Conservation (phyloP, 257 asterid species). For the Asclepias syriaca region DNA sequence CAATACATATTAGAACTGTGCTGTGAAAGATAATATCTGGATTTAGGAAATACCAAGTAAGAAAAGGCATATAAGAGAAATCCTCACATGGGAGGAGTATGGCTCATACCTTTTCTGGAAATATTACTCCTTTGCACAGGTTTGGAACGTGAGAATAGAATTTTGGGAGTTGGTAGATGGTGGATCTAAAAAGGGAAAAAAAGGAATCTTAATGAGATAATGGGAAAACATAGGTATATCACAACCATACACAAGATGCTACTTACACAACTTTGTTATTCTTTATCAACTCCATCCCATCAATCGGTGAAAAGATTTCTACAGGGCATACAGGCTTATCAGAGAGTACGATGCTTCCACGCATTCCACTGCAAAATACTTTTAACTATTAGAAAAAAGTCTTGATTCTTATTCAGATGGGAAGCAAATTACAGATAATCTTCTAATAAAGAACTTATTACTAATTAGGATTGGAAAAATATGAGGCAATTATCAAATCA, state of each 20-base stretch:
- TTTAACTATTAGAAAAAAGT: conserved; percentile 2
- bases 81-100: background rate
- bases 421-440: too few relatives aligned
- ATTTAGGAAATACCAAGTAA: background rate
- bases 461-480: too few relatives aligned
- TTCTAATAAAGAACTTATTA: too few relatives aligned
- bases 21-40: background rate
- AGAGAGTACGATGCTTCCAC: conserved; percentile 44
- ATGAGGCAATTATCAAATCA: too few relatives aligned
- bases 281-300: conserved; percentile 33
- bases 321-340: conserved; percentile 38
- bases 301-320: conserved; percentile 40
- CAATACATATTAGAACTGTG: background rate
- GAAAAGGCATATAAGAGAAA: background rate
- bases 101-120: conserved; percentile 41
- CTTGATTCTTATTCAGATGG: too few relatives aligned
- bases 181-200: conserved; percentile 33
- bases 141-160: conserved; percentile 51
- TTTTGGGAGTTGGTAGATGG: conserved; percentile 41
- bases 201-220: conserved; percentile 4
- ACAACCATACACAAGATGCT: conserved; percentile 6
- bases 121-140: conserved; percentile 38
- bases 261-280: conserved; percentile 53
- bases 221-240: background rate
- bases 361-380: conserved; percentile 47